Evolutionary conservation across 441 rosid genomes (phyloP).

Genomic region (Populus hybrid): DNA sequence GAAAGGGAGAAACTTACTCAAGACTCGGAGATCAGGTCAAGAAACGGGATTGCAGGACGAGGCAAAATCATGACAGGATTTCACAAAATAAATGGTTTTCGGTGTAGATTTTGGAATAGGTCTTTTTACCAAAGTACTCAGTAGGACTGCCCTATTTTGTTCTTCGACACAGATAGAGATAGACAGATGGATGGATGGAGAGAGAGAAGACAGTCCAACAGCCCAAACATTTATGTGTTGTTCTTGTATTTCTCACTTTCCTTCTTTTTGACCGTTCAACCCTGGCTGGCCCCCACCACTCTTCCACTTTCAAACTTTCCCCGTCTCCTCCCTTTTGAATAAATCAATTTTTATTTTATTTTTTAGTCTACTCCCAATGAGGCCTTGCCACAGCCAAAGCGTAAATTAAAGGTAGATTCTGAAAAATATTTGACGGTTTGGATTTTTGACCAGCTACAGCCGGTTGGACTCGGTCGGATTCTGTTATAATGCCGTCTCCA

Average conservation of each 20-base stretch:
- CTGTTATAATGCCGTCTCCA: not conserved
- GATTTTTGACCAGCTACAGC: not conserved
- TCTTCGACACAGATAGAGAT: not conserved
- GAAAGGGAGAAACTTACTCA: conserved; percentile 13
- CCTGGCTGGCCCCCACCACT: conserved; percentile 23
- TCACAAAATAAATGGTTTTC: not conserved
- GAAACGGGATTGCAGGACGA: not conserved
- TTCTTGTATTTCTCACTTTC: conserved; percentile 6
- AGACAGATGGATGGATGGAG: not conserved
- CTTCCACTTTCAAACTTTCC: conserved; percentile 14
- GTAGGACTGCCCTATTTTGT: not conserved
- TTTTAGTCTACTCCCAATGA: not conserved
- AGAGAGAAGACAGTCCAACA: conserved; percentile 33
- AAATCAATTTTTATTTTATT: not conserved
- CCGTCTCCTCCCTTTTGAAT: conserved; percentile 18
- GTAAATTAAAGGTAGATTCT: not conserved
- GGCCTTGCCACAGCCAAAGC: not conserved
- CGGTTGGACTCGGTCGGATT: not conserved
- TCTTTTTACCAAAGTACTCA: not conserved
- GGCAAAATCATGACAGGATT: conserved; percentile 21
- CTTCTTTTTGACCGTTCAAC: conserved; percentile 64
- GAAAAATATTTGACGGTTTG: not conserved
- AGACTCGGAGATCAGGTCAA: conserved; percentile 17
- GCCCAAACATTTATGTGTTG: conserved; percentile 36
- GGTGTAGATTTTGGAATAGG: not conserved